These are phyloP conservation scores for Pythium angustatum DNA, from an alignment of 352 stramenopile species.

Conservation along the genomic window DNA sequence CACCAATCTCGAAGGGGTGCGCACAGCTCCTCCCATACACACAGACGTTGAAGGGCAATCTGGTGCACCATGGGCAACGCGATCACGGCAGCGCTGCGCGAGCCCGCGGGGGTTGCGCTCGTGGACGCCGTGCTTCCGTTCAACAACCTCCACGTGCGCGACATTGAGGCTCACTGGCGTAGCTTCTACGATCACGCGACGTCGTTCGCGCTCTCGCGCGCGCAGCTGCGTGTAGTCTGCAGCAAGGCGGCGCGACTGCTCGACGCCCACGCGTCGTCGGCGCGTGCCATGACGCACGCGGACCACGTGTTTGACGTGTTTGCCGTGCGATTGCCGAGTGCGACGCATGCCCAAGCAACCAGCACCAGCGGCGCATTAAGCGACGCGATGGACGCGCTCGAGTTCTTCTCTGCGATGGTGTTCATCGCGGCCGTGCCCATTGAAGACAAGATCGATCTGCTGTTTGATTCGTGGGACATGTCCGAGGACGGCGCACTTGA, in stretches of 20 bases:
- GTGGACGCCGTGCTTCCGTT: conserved; percentile 67
- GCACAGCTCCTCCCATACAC: background rate
- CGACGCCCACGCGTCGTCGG: conserved; percentile 44
- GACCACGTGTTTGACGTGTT: conserved; percentile 68
- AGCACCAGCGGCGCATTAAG: background rate
- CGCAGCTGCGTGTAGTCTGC: conserved; percentile 65
- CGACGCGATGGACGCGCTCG: conserved; percentile 65
- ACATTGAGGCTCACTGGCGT: conserved; percentile 83
- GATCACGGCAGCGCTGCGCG: conserved; percentile 46
- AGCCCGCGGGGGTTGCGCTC: conserved; percentile 45
- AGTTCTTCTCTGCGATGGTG: conserved; percentile 75
- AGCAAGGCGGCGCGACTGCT: conserved; percentile 44
- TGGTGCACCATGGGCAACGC: conserved; percentile 56
- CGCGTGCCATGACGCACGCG: conserved; percentile 41
- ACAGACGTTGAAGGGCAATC: background rate
- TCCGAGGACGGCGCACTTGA: conserved; percentile 77
- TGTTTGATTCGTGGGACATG: conserved; percentile 90
- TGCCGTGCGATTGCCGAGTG: conserved; percentile 9
- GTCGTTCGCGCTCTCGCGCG: conserved; percentile 66
- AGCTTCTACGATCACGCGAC: conserved; percentile 80
- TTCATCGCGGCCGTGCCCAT: conserved; percentile 60
- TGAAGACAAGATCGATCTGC: conserved; percentile 80
- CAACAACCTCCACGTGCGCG: conserved; percentile 64
- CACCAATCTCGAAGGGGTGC: conserved; percentile 21
- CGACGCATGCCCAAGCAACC: background rate